phyloP scores from a whole-genome alignment of 2,329 filamentous ascomycete species.

The Sclerotinia nivalis region DNA sequence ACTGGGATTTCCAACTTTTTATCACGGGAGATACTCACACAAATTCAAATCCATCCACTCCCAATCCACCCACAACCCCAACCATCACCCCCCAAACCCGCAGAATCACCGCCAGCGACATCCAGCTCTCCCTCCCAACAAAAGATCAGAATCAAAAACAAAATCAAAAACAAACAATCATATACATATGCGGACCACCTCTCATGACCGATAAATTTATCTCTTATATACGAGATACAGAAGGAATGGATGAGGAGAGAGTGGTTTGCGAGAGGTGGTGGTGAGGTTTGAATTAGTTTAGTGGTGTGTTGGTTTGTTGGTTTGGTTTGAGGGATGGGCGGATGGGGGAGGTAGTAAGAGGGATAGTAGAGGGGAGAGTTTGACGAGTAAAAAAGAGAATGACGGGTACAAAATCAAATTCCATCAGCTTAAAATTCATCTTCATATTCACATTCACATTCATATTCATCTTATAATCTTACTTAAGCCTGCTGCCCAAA shows the following conservation, averaged over 20 bases:
- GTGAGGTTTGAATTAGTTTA: background rate
- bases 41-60: background rate
- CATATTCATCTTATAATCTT: no score
- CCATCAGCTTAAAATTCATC: no score
- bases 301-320: background rate
- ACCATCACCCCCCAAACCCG: background rate
- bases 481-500: no score
- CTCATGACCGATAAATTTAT: background rate
- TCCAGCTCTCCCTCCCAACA: background rate
- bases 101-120: background rate
- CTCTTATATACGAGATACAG: background rate
- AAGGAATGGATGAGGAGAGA: background rate
- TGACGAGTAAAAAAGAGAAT: no score
- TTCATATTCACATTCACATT: no score
- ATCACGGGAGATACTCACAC: no score
- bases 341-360: no score
- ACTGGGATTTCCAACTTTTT: background rate
- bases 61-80: background rate
- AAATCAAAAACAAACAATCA: background rate
- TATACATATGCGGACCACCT: constrained; percentile 1
- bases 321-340: background rate
- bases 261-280: background rate
- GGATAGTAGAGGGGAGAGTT: no score
- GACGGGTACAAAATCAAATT: no score
- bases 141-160: background rate